These are phyloP conservation scores for Thraustotheca clavata DNA, from an alignment of 352 stramenopile species.

Conservation along the genomic window DNA sequence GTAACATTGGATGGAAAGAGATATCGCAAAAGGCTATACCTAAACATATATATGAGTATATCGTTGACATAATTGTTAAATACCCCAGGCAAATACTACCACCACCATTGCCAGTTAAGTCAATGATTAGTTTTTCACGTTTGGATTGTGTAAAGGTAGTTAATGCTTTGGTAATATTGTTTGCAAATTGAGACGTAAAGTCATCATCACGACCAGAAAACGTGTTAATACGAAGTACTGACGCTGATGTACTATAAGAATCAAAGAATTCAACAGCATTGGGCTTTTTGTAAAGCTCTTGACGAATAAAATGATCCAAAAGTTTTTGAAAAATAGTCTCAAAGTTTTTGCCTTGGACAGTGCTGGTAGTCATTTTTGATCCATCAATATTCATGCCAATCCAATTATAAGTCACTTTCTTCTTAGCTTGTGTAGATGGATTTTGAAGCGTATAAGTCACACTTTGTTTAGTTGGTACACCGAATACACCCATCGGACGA, in stretches of 20 bases:
- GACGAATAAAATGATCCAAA: slow-evolving; percentile 12
- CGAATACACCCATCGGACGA: not conserved
- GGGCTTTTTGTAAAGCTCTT: slow-evolving; percentile 5
- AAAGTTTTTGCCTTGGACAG: not conserved
- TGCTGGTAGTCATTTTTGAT: not conserved
- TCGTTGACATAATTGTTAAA: not conserved
- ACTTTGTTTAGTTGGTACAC: not conserved
- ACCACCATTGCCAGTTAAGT: slow-evolving; percentile 18
- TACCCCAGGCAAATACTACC: slow-evolving; percentile 9
- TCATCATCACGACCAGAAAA: slow-evolving; percentile 5
- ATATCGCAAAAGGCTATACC: slow-evolving; percentile 15
- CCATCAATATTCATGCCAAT: slow-evolving; percentile 2
- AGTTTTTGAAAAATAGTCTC: not conserved
- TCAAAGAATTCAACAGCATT: not conserved
- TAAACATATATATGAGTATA: not conserved
- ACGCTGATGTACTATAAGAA: not conserved
- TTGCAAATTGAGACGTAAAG: not conserved
- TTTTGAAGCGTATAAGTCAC: slow-evolving; percentile 11
- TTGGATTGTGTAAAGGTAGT: not conserved
- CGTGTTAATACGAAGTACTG: slow-evolving; percentile 12
- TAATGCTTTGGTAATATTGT: slow-evolving; percentile 7
- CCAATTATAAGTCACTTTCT: slow-evolving; percentile 15
- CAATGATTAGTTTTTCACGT: slow-evolving; percentile 5
- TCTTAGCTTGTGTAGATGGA: not conserved
- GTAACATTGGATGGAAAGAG: slow-evolving; percentile 12